Conservation (phyloP, 2,329 filamentous ascomycete species). For the Acrocalymma vagum region DNA sequence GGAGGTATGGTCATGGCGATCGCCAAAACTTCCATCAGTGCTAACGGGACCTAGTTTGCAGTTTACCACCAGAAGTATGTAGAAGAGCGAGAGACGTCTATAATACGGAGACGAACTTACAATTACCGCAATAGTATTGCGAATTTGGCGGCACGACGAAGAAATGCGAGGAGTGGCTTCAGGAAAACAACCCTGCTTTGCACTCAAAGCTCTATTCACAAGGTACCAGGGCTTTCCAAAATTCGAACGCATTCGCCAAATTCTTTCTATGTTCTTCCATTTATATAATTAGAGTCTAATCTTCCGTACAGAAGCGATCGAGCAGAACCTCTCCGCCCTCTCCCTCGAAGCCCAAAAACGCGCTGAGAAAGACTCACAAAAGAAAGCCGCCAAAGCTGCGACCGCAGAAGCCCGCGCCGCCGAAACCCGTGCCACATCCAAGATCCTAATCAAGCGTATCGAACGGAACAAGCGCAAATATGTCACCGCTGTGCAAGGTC, state of each 20-base stretch:
- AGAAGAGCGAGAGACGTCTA: slow-evolving; percentile 34
- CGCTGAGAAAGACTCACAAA: slow-evolving; percentile 93
- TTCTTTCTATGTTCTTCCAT: not conserved
- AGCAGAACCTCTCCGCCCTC: slow-evolving; percentile 84
- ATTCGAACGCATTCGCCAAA: not conserved
- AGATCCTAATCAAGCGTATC: slow-evolving; percentile 92
- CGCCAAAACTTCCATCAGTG: not conserved
- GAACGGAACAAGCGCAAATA: slow-evolving; percentile 98
- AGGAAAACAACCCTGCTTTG: slow-evolving; percentile 75
- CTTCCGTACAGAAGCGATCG: slow-evolving; percentile 65
- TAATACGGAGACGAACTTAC: slow-evolving; percentile 15
- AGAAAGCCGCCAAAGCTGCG: slow-evolving; percentile 95
- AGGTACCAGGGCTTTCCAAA: slow-evolving; percentile 61
- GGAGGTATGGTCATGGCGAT: slow-evolving; percentile 57
- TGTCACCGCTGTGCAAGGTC: slow-evolving; percentile 88
- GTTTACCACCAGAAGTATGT: slow-evolving; percentile 72
- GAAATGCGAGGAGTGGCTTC: slow-evolving; percentile 97
- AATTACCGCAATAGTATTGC: slow-evolving; percentile 75
- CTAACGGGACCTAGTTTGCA: slow-evolving; percentile 63
- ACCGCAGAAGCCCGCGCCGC: slow-evolving; percentile 84
- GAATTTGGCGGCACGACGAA: slow-evolving; percentile 96
- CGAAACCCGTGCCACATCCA: slow-evolving; percentile 81
- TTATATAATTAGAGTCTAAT: slow-evolving; percentile 9
- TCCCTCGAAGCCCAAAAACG: slow-evolving; percentile 93
- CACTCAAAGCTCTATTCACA: slow-evolving; percentile 86